Evolutionary conservation across 345 rosid species (phyloP).

Genomic region (Brassica rapa): DNA sequence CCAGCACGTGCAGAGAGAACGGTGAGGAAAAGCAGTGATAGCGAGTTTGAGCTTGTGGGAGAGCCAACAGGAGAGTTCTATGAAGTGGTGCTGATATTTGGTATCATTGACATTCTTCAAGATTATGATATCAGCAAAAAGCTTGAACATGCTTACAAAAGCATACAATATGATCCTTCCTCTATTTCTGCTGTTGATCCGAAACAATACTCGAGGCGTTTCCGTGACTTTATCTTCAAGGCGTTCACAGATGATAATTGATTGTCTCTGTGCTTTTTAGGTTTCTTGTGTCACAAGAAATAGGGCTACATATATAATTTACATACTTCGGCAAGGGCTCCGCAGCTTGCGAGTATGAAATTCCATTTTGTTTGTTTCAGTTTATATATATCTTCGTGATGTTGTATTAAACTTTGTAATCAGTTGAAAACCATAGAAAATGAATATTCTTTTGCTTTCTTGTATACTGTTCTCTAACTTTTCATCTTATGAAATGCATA

Average conservation of each 20-base stretch:
- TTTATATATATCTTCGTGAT: neutral
- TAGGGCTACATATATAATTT: neutral
- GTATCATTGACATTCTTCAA: neutral
- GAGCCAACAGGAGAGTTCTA: neutral
- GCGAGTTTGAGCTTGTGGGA: neutral
- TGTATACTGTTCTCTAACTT: neutral
- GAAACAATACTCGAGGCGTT: neutral
- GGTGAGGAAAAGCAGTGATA: neutral
- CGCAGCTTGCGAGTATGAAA: neutral
- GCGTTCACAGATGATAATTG: neutral
- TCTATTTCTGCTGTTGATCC: constrained; percentile 2
- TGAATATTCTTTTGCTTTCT: neutral
- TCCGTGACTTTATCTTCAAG: neutral
- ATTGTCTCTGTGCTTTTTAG: neutral
- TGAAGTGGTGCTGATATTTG: neutral
- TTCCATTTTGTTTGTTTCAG: neutral
- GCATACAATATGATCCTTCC: neutral
- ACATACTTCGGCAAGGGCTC: neutral
- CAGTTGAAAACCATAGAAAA: constrained; percentile 6
- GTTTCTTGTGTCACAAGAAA: neutral
- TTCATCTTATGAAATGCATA: neutral
- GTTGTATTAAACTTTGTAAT: neutral
- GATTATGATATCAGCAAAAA: neutral
- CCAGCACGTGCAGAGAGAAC: constrained; percentile 3
- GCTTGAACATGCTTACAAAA: neutral